Conservation (phyloP, 805 yeast genomes). For the Sugiyamaella mastotermitis region DNA sequence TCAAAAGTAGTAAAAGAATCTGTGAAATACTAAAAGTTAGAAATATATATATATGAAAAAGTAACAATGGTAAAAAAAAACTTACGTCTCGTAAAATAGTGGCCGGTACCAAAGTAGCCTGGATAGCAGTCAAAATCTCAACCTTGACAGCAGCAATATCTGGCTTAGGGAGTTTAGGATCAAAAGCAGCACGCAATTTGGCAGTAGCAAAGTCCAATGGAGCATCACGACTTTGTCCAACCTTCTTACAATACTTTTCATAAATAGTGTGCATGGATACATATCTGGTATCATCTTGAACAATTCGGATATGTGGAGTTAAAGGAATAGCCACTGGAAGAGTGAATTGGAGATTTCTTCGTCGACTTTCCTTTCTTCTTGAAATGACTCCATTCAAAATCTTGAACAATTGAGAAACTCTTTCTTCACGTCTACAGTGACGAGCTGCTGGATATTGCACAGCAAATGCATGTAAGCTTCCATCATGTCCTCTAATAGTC, state of each 20-base stretch:
- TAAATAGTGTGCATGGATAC: conserved; percentile 75
- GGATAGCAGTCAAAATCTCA: conserved; percentile 87
- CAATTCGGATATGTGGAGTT: conserved; percentile 88
- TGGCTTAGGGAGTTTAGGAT: conserved; percentile 89
- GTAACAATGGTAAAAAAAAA: background rate
- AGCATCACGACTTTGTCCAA: conserved; percentile 74
- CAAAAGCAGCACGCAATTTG: conserved; percentile 86
- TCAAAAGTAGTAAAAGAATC: conserved; percentile 69
- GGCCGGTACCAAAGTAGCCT: conserved; percentile 78
- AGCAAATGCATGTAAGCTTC: conserved; percentile 85
- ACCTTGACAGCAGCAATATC: conserved; percentile 83
- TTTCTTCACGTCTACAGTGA: conserved; percentile 93
- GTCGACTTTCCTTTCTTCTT: conserved; percentile 80
- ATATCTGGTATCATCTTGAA: conserved; percentile 74
- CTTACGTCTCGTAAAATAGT: conserved; percentile 61
- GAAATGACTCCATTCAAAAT: conserved; percentile 76
- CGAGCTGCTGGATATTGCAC: conserved; percentile 98
- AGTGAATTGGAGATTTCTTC: conserved; percentile 77
- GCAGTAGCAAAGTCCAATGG: conserved; percentile 83
- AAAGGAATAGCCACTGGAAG: conserved; percentile 89
- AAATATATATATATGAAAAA: background rate
- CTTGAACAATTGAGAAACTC: conserved; percentile 86
- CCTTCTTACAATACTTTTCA: conserved; percentile 75
- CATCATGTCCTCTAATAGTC: conserved; percentile 89
- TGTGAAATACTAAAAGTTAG: conserved; percentile 45